Conservation (phyloP, 2,329 filamentous ascomycete species). For the Nigrograna mackinnonii region DNA sequence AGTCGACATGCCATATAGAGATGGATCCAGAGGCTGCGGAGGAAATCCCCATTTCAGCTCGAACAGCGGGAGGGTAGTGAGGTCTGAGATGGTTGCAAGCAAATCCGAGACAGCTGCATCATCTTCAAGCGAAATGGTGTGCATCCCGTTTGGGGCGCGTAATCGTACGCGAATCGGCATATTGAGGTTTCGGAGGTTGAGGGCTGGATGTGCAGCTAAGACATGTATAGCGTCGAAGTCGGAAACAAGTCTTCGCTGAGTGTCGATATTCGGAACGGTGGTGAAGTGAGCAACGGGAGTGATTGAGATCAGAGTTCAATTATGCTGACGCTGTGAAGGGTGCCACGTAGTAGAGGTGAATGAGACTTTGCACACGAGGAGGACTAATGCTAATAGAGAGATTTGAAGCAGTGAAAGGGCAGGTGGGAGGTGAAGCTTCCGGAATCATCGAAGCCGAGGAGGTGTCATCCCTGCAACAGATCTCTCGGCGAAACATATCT, state of each 20-base stretch:
- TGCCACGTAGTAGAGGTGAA: too few species aligned
- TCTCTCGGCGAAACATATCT: too few species aligned
- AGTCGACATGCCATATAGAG: conserved; percentile 53
- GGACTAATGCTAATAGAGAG: too few species aligned
- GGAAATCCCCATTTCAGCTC: conserved; percentile 86
- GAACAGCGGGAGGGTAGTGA: conserved; percentile 68
- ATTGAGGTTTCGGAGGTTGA: too few species aligned
- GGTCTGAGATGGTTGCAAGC: conserved; percentile 61
- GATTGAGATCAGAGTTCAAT: too few species aligned
- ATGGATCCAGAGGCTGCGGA: conserved; percentile 68
- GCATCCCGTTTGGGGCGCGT: conserved; percentile 73
- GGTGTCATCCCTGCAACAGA: conserved; percentile 1
- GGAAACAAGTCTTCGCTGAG: too few species aligned
- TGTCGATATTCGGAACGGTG: too few species aligned
- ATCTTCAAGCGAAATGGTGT: conserved; percentile 70
- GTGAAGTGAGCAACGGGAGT: too few species aligned
- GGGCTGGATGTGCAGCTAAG: not conserved
- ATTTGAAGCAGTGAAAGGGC: not conserved
- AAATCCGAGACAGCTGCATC: conserved; percentile 68
- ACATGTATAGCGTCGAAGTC: too few species aligned
- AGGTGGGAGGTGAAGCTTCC: conserved; percentile 2
- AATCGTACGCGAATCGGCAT: conserved; percentile 72
- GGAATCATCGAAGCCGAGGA: conserved; percentile 2
- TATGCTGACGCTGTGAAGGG: too few species aligned
- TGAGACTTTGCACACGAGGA: too few species aligned